These are phyloP conservation scores for Penicillium parvum DNA, from an alignment of 495 filamentous ascomycete species.

Conservation along the genomic window DNA sequence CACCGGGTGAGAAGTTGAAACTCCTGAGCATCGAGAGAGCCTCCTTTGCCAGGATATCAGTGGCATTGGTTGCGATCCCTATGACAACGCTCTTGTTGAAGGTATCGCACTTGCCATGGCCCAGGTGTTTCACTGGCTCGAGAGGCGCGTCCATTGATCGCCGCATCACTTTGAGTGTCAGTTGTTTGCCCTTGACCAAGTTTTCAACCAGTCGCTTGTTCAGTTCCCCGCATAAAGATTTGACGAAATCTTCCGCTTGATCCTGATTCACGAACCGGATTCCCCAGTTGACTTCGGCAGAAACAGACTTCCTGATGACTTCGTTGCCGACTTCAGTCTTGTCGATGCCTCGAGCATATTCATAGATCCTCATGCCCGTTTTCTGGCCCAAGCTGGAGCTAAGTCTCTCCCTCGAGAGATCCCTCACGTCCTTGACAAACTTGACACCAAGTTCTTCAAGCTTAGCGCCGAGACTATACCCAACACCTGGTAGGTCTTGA, in stretches of 20 bases:
- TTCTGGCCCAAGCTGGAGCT: constrained; percentile 75
- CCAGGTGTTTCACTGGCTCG: constrained; percentile 90
- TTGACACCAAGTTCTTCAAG: constrained; percentile 83
- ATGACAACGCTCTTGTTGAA: constrained; percentile 83
- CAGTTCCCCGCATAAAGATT: constrained; percentile 76
- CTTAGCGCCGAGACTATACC: constrained; percentile 75
- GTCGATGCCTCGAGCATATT: constrained; percentile 89
- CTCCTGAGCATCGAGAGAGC: constrained; percentile 75
- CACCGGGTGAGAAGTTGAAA: constrained; percentile 82
- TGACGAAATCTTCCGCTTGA: constrained; percentile 87
- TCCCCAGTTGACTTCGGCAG: constrained; percentile 96
- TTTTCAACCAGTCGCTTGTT: constrained; percentile 75
- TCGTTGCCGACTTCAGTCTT: constrained; percentile 80
- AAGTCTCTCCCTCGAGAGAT: constrained; percentile 69
- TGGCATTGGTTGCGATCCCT: constrained; percentile 73
- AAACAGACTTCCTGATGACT: constrained; percentile 78
- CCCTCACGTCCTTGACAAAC: constrained; percentile 74
- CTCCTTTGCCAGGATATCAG: constrained; percentile 68
- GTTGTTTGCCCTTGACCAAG: constrained; percentile 75
- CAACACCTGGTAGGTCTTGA: constrained; percentile 80
- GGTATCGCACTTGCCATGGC: constrained; percentile 90
- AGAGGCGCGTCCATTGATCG: constrained; percentile 80
- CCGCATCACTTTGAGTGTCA: constrained; percentile 92
- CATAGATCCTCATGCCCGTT: constrained; percentile 86
- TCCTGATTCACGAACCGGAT: constrained; percentile 86